phyloP scores from a whole-genome alignment of 192 early-diverging fungal species.

The Gonapodya prolifera region DNA sequence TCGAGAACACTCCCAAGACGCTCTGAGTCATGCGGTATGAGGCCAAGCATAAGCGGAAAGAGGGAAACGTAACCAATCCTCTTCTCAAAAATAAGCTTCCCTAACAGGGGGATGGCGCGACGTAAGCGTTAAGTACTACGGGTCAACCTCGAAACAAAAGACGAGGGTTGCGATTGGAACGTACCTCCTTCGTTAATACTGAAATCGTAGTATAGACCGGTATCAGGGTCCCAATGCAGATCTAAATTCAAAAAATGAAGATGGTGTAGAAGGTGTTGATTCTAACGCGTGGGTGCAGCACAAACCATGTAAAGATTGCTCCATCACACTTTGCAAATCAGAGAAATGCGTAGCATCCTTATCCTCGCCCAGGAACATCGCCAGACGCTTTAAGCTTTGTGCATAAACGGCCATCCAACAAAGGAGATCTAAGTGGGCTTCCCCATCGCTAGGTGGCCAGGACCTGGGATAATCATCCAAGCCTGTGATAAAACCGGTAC shows the following conservation, averaged over 20 bases:
- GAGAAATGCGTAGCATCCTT: constrained; percentile 44
- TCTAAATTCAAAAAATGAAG: constrained; percentile 16
- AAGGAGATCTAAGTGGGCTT: constrained; percentile 66
- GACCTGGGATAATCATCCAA: constrained; percentile 91
- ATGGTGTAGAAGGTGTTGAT: background rate
- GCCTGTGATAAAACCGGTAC: constrained; percentile 21
- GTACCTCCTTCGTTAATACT: constrained; percentile 36
- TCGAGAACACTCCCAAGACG: constrained; percentile 61
- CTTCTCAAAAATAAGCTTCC: background rate
- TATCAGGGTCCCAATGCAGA: constrained; percentile 56
- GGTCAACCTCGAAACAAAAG: too few relatives aligned
- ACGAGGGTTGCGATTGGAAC: constrained; percentile 11
- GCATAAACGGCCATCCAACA: constrained; percentile 61
- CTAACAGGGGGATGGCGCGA: too few relatives aligned
- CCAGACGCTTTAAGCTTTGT: constrained; percentile 40
- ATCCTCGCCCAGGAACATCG: constrained; percentile 34
- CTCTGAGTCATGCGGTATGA: constrained; percentile 53
- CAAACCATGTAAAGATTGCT: constrained; percentile 36
- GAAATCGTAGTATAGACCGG: constrained; percentile 50
- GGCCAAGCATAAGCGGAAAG: constrained; percentile 65
- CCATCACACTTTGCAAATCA: constrained; percentile 35
- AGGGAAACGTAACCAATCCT: constrained; percentile 56
- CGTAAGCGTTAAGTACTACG: too few relatives aligned
- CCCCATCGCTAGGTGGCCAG: constrained; percentile 49
- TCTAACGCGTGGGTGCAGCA: background rate